These are phyloP conservation scores for Monilinia aucupariae DNA, from an alignment of 2,329 filamentous ascomycete genomes.

Conservation along the genomic window DNA sequence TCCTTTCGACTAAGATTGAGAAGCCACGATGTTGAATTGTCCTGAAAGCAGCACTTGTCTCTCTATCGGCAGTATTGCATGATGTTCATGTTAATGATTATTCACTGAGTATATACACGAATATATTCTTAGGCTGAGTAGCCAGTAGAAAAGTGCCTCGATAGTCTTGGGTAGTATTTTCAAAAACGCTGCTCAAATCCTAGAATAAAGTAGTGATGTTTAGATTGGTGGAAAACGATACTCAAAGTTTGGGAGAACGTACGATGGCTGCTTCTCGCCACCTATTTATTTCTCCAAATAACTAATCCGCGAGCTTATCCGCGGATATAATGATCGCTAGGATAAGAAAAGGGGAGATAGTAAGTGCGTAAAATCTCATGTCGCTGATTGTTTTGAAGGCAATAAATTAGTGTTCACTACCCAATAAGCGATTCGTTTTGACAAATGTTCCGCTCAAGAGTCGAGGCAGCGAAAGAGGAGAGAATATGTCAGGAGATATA, in stretches of 20 bases:
- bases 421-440: too few relatives aligned
- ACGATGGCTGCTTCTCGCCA: background rate
- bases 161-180: background rate
- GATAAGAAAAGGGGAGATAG: background rate
- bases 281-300: background rate
- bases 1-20: too few relatives aligned
- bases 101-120: too few relatives aligned
- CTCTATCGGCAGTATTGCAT: too few relatives aligned
- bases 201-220: background rate
- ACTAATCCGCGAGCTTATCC: background rate
- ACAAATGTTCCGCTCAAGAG: too few relatives aligned
- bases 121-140: too few relatives aligned
- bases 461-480: background rate
- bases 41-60: too few relatives aligned
- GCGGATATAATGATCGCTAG: background rate
- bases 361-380: background rate
- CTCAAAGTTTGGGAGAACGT: background rate
- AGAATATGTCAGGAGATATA: background rate
- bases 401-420: background rate
- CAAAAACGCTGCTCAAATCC: background rate
- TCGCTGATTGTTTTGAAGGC: too few relatives aligned
- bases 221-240: background rate
- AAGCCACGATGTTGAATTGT: too few relatives aligned
- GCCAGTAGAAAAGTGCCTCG: too few relatives aligned
- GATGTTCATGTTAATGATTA: too few relatives aligned